Percentiles rank a stretch among this genome's conserved stretches.
Conservation (phyloP, 805 yeast species). For the Nakazawaea sp. region DNA sequence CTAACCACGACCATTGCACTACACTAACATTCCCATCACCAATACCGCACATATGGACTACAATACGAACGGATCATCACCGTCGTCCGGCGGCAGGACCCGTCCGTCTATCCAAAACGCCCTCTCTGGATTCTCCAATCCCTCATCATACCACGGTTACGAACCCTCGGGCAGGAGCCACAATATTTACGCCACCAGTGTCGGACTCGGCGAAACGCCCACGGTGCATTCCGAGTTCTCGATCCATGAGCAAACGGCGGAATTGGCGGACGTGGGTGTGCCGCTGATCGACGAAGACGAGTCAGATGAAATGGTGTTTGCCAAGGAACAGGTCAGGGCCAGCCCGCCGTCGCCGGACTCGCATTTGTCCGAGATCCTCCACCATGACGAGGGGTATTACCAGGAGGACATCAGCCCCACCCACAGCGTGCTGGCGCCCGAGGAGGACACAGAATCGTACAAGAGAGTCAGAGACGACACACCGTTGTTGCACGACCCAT, state of each 20-base stretch:
- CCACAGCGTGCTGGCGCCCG: not conserved
- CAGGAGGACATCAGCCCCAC: slow-evolving; percentile 5
- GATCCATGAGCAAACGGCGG: slow-evolving; percentile 52
- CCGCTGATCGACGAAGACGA: slow-evolving; percentile 24
- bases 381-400: slow-evolving; percentile 2
- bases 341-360: slow-evolving; percentile 10
- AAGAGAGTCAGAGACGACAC: slow-evolving; percentile 1
- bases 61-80: slow-evolving; percentile 3
- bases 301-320: not conserved
- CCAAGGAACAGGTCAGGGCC: not conserved
- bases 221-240: slow-evolving; percentile 39
- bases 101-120: slow-evolving; percentile 8
- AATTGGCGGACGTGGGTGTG: slow-evolving; percentile 50
- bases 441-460: not conserved
- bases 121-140: slow-evolving; percentile 8
- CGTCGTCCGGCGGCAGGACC: slow-evolving; percentile 2
- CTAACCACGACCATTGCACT: no score
- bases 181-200: slow-evolving; percentile 6
- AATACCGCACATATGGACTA: not conserved
- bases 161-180: slow-evolving; percentile 6
- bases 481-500: slow-evolving; percentile 8
- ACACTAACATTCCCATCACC: no score
- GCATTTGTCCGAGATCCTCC: slow-evolving; percentile 7
- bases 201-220: slow-evolving; percentile 19
- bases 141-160: slow-evolving; percentile 7